Evolutionary conservation across 495 filamentous ascomycete genomes (phyloP).

Genomic region (Coniosporium apollinis): DNA sequence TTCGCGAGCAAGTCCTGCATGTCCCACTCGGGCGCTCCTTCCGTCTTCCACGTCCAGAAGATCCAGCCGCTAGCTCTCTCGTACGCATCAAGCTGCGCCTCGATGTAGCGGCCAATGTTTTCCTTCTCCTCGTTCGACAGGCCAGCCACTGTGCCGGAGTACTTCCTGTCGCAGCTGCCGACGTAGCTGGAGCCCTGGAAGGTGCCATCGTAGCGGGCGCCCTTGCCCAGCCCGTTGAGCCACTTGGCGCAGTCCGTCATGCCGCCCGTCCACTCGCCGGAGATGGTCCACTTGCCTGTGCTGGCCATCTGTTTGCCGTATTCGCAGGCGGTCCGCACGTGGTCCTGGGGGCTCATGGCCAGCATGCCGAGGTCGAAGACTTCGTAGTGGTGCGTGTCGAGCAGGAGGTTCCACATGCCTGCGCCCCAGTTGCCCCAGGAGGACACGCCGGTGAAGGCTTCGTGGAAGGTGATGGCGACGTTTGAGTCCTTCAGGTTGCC

Average conservation of each 20-base stretch:
- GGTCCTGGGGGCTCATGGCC: conserved; percentile 13
- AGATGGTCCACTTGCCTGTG: conserved; percentile 38
- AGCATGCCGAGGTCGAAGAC: conserved; percentile 21
- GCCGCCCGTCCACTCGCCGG: conserved; percentile 53
- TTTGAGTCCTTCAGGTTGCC: conserved; percentile 19
- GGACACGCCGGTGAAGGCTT: conserved; percentile 23
- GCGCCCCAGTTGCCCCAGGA: conserved; percentile 22
- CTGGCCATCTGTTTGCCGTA: conserved; percentile 23
- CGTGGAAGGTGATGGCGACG: conserved; percentile 24
- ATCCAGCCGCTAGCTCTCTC: conserved; percentile 56
- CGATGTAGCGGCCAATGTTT: conserved; percentile 46
- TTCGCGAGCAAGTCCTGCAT: conserved; percentile 45
- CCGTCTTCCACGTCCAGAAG: conserved; percentile 79
- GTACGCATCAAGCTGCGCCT: conserved; percentile 59
- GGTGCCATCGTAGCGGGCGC: conserved; percentile 38
- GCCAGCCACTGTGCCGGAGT: conserved; percentile 34
- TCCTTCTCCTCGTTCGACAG: conserved; percentile 34
- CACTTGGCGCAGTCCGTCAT: conserved; percentile 36
- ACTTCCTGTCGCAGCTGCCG: conserved; percentile 44
- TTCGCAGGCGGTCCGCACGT: conserved; percentile 20
- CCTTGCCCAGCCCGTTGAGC: conserved; percentile 26
- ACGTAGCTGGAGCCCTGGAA: conserved; percentile 29
- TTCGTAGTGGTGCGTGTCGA: conserved; percentile 28
- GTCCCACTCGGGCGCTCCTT: conserved; percentile 77
- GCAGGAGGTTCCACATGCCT: conserved; percentile 23